Base-by-base conservation (phyloP, 768 basidiomycete genomes). In the Leccinum longicurvipes region DNA sequence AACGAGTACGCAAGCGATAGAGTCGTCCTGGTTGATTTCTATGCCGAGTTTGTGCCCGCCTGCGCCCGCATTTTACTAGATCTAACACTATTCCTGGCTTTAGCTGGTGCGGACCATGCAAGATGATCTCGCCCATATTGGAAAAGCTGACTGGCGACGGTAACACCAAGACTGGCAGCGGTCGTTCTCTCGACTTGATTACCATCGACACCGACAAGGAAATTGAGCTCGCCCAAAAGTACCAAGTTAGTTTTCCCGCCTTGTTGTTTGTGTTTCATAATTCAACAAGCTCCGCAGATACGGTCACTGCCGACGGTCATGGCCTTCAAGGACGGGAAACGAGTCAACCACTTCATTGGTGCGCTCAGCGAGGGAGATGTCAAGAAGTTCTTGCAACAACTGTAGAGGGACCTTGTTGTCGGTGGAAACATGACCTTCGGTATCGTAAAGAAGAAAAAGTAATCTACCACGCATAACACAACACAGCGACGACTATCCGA, bases 31-130 rank as follows among this genome's bases (percentile, higher is more conserved):
- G 88, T 89, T 23, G 89, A 91, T 61, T 91, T 91, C 61, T 87
- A 90, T 66, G 89, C 90, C 47, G 82, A 89, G 89, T 90, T 62
- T 47, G 84, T 76, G 24, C 44, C n/a, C 60, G 11, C 10, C 36
- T 59, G 31, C 45, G 48, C 29, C 47, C 24, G 23, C 12, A 39
- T 32, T 50, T 25, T 9, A n/a, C 29, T 19, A 17, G 19, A 12
- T 23, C 63, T 62, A 50, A 62, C 44, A 4, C 23, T 21, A 12
- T 46, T 27, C 10, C 42, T 44, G 53, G 34, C 48, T 34, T 29
- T 54, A 91, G 90, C 57, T 92, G 90, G 91, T 92, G 90, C 60
- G 73, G 78, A 7, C 90, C 90, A 36, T 93, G 90, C 74, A 85
- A 80, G 61, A 71, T 77, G 67, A 78, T 93, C 39, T 84, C 87